These are phyloP conservation scores for Senna tora DNA, from an alignment of 306 rosid genomes.

Conservation along the genomic window DNA sequence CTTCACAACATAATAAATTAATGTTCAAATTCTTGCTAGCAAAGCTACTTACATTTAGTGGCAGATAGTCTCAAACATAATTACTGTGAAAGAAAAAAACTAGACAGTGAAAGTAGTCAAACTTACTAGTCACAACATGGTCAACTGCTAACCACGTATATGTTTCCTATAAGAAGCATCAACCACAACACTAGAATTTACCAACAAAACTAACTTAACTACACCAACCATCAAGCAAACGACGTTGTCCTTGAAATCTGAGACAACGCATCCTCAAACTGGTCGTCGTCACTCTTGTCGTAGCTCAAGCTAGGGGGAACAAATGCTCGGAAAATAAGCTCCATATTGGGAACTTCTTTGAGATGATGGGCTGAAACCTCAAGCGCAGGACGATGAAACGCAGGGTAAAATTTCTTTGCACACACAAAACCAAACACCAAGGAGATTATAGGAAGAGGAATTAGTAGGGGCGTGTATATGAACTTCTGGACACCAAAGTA, in stretches of 20 bases:
- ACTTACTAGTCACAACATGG: slow-evolving; percentile 26
- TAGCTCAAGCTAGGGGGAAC: slow-evolving; percentile 75
- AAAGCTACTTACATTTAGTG: too few species aligned
- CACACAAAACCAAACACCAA: slow-evolving; percentile 54
- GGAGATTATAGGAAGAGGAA: slow-evolving; percentile 72
- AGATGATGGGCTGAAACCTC: slow-evolving; percentile 55
- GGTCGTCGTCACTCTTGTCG: slow-evolving; percentile 71
- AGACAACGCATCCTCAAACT: slow-evolving; percentile 72
- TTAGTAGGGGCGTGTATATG: slow-evolving; percentile 46
- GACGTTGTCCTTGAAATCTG: slow-evolving; percentile 56
- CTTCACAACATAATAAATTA: too few species aligned
- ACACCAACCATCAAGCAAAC: slow-evolving; percentile 46
- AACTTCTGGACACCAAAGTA: slow-evolving; percentile 67
- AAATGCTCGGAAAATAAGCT: slow-evolving; percentile 60
- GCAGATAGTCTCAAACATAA: too few species aligned
- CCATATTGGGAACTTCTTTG: slow-evolving; percentile 81
- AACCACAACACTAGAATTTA: slow-evolving; percentile 33
- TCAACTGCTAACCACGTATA: neutral
- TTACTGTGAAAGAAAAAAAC: too few species aligned
- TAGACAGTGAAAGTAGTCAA: slow-evolving; percentile 10
- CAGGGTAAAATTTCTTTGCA: slow-evolving; percentile 68
- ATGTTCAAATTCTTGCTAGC: too few species aligned
- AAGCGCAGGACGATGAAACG: slow-evolving; percentile 55
- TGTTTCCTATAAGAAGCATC: slow-evolving; percentile 43
- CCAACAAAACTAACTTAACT: too few species aligned